These are phyloP conservation scores for Colletotrichum orchidophilum DNA, from an alignment of 2,329 filamentous ascomycete genomes.

Conservation along the genomic window DNA sequence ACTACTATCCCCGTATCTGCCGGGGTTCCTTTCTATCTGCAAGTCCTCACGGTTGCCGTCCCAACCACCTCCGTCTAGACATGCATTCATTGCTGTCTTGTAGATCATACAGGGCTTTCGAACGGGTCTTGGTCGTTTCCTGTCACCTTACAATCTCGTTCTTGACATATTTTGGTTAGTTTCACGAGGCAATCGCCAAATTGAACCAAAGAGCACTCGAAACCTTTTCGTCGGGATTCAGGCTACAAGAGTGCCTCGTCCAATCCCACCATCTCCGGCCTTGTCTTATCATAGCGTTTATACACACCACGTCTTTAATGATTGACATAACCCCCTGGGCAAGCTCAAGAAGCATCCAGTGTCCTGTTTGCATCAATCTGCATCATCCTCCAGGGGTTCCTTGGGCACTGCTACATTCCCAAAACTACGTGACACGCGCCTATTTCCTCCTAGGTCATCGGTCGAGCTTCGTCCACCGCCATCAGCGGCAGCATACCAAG, in stretches of 20 bases:
- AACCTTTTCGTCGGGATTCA: neutral
- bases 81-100: neutral
- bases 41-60: neutral
- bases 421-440: neutral
- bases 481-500: neutral
- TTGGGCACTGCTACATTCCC: neutral
- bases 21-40: neutral
- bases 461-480: neutral
- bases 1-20: neutral
- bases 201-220: neutral
- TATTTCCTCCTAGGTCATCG: neutral
- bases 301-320: too few relatives aligned
- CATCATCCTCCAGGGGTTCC: neutral
- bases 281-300: neutral
- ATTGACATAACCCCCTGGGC: too few relatives aligned
- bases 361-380: neutral
- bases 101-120: neutral
- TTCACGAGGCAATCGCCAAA: neutral
- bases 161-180: neutral
- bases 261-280: neutral
- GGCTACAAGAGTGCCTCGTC: neutral
- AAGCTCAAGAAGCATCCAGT: too few relatives aligned
- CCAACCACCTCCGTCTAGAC: neutral
- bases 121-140: neutral
- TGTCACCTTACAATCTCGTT: neutral